A percentile compares a stretch with the other conserved stretches of the same genome.
Evolutionary conservation across 495 filamentous ascomycete genomes (phyloP).

Genomic region (Tuber brumale): DNA sequence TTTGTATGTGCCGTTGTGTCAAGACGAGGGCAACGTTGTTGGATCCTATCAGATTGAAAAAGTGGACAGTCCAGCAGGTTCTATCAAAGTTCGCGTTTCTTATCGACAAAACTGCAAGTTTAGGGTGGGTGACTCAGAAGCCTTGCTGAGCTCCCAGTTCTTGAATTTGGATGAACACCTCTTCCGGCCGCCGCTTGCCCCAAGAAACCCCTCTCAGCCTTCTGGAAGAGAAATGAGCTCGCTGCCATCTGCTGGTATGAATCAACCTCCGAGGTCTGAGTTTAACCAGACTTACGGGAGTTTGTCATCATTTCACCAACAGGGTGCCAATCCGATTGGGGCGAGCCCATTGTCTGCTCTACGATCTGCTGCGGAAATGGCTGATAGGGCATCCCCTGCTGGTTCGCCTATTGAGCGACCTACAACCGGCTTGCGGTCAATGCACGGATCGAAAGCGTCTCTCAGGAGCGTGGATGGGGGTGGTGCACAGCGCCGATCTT

Average conservation of each 20-base stretch:
- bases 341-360: conserved; percentile 85
- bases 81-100: conserved; percentile 69
- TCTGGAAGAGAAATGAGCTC: conserved; percentile 57
- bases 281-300: conserved; percentile 82
- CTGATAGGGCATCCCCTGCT: conserved; percentile 46
- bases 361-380: conserved; percentile 57
- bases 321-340: conserved; percentile 50
- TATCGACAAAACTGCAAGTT: conserved; percentile 88
- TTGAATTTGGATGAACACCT: conserved; percentile 85
- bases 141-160: conserved; percentile 87
- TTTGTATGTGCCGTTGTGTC: conserved; percentile 64
- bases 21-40: conserved; percentile 59
- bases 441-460: conserved; percentile 57
- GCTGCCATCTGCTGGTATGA: conserved; percentile 53
- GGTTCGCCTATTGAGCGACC: conserved; percentile 60
- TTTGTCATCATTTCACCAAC: conserved; percentile 78
- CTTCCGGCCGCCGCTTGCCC: conserved; percentile 61
- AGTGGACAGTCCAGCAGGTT: conserved; percentile 76
- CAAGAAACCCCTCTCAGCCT: conserved; percentile 37
- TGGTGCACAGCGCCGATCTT: conserved; percentile 63
- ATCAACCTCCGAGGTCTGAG: conserved; percentile 49
- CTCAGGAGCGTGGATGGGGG: conserved; percentile 44
- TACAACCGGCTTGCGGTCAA: conserved; percentile 53
- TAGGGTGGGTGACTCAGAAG: conserved; percentile 82
- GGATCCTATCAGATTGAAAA: conserved; percentile 70